Base-by-base conservation (phyloP, 352 stramenopile genomes). In the Globisporangium middletonii region DNA sequence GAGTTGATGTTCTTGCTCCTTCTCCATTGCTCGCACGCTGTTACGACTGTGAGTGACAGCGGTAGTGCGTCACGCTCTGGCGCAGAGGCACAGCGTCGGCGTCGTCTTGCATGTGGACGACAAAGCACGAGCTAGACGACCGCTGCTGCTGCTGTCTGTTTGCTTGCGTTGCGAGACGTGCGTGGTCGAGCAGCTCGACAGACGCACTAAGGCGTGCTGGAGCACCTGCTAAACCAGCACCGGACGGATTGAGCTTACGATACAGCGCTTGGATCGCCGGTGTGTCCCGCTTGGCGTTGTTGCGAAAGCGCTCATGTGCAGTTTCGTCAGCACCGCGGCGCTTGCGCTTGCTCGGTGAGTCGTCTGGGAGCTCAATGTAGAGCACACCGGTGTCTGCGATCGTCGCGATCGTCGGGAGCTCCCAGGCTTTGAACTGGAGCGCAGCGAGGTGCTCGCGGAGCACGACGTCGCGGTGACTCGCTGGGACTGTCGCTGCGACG, bases 301-400 rank as follows among this genome's bases (percentile, higher is more conserved):
- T 57, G 50, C 57, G 57, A 28, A 54, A 48, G 15, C 27, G 26
- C n/a, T 64, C 41, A 12, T 35, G 27, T 51, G 59, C 27, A 26
- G 30, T 35, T n/a, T 63, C 58, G 26, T 15, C 12, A 2, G 18
- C 23, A 28, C 26, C 23, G 26, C 37, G 23, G 45, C 3, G 2
- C 7, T 33, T 26, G 16, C 6, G 13, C 23, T 50, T 46, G n/a
- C 75, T 62, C 4, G 58, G 58, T 33, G 63, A 69, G 27, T 69
- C 63, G 33, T 23, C 47, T 15, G 63, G 63, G 18, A 69, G 59
- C 23, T 62, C 38, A n/a, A 69, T 38, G 33, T 38, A 38, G 33
- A 38, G 33, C 59, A 28, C 52, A 65, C 41, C 62, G 50, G 23
- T 62, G 52, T 26, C 63, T 43, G 43, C 35, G 37, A 58, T 65